These are phyloP conservation scores for Cytospora schulzeri DNA, from an alignment of 2,329 filamentous ascomycete species.

Conservation along the genomic window DNA sequence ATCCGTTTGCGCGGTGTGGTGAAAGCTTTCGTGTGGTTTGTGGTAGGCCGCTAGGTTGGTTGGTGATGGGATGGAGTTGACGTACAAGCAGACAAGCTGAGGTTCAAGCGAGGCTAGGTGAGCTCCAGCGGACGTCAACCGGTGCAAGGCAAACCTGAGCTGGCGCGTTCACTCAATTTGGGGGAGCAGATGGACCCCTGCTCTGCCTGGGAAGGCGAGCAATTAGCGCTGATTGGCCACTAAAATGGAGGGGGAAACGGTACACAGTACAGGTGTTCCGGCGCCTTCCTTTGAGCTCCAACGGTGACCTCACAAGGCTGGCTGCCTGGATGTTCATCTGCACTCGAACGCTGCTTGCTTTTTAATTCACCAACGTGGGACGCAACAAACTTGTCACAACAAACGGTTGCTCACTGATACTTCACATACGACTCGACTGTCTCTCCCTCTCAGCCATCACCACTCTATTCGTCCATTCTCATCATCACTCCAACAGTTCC, in stretches of 20 bases:
- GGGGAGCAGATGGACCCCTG: slow-evolving; percentile 4
- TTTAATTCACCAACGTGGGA: too few species aligned
- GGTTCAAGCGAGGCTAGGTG: slow-evolving; percentile 26
- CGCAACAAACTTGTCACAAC: background rate
- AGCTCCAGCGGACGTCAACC: slow-evolving; percentile 8
- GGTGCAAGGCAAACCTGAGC: slow-evolving; percentile 18
- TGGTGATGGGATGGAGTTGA: slow-evolving; percentile 13
- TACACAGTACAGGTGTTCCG: slow-evolving; percentile 20
- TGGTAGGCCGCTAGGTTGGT: slow-evolving; percentile 11
- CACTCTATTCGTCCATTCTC: background rate
- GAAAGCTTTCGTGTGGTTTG: background rate
- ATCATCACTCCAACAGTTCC: background rate
- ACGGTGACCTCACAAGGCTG: slow-evolving; percentile 24
- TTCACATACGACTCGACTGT: background rate
- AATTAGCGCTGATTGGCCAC: slow-evolving; percentile 18
- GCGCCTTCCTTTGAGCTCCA: slow-evolving; percentile 13
- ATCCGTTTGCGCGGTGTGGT: background rate
- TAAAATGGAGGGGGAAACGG: background rate
- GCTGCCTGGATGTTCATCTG: slow-evolving; percentile 10
- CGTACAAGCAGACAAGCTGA: slow-evolving; percentile 22
- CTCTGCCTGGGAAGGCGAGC: background rate
- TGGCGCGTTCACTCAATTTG: slow-evolving; percentile 12
- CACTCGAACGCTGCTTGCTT: background rate
- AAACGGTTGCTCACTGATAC: background rate
- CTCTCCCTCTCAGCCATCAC: background rate